Evolutionary conservation across 2,329 filamentous ascomycete species (phyloP), one percentile per base, ranked within the genome.

Genomic region (Hypoxylon sp.): DNA sequence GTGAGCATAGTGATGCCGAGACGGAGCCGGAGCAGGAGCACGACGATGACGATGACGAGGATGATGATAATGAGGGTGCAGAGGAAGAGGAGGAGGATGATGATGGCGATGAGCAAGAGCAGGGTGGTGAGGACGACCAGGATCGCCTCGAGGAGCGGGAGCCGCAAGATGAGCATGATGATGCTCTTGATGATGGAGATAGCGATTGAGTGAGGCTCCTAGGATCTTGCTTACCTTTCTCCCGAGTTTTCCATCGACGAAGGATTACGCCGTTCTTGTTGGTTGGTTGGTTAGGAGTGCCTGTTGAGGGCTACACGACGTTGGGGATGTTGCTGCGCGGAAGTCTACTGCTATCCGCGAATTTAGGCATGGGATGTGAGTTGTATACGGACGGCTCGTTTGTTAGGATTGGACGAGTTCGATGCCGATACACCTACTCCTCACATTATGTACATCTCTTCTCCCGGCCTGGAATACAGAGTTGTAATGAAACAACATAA

Each of bases 181-280:
- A 91, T 70, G 90, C 88, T 11, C 78, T 91, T 65, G 88, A 90
- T 71, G 81, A 84, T 74, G 88, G 86, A 10, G 88, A 90, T 68
- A 89, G 87, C 72, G 87, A 89, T 62, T 88, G 47, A 65, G 22
- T 3, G 14, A 31, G 29, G 26, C 26, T 26, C 3, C 5, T 6
- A 26, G 3, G 4, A 3, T 26, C 26, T 26, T 3, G 48, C 14
- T 14, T 17, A 22, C 29, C 29, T 56, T 47, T 13, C 17, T 19
- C 44, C 31, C 31, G 5, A n/a, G 19, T 58, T 37, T 37, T 4
- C 5, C 39, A 14, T n/a, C n/a, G 26, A 11, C n/a, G 35, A 42
- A 19, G 11, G 33, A 19, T 22, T 22, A 22, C 19, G 35, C 22
- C 24, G 19, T 14, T 26, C 35, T 55, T n/a, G 22, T n/a, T 47